Base-by-base conservation (phyloP, 2,329 filamentous ascomycete species). In the Colletotrichum scovillei region DNA sequence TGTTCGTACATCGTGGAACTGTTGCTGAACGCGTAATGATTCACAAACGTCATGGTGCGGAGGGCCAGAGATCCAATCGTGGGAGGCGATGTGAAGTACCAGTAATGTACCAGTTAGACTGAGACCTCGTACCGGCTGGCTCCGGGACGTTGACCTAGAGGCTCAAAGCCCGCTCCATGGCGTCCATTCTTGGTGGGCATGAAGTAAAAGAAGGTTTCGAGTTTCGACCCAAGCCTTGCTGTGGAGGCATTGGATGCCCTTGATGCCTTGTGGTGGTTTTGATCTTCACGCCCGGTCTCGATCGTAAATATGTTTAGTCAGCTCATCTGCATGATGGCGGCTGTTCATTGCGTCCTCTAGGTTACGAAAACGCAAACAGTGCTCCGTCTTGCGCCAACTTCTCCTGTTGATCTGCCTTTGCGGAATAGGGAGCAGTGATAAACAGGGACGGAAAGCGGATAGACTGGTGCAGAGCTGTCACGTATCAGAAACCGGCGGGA, bases 391-490 rank as follows among this genome's bases (percentile, higher is more conserved):
- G 42, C 42, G 42, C 16, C 42, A n/a, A 19, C n/a, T 9, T 42
- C 38, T 49, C 19, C n/a, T 22, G 19, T 49, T 22, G 42, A 49
- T 49, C 42, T 22, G 42, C 7, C 42, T 11, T 19, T 22, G 16
- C 42, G 7, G 19, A 19, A n/a, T 32, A 19, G 19, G 3, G 11
- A 57, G 19, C 38, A 42, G 32, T 11, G 28, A n/a, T 52, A 35
- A 69, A 64, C 42, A 26, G 52, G 32, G 35, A 64, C 52, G 52
- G 22, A 57, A 53, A 59, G 38, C 57, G 7, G 67, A 26, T 14
- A 38, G 55, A 55, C 30, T 53, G 62, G 67, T 59, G 52, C 55
- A 60, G 12, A 59, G n/a, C 30, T 70, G 67, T 70, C 67, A 60
- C 28, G 57, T 52, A 52, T 68, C 69, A 57, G 57, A 55, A 72